phyloP scores from a whole-genome alignment of 805 yeast genomes.

The Wickerhamiella spandovensis region DNA sequence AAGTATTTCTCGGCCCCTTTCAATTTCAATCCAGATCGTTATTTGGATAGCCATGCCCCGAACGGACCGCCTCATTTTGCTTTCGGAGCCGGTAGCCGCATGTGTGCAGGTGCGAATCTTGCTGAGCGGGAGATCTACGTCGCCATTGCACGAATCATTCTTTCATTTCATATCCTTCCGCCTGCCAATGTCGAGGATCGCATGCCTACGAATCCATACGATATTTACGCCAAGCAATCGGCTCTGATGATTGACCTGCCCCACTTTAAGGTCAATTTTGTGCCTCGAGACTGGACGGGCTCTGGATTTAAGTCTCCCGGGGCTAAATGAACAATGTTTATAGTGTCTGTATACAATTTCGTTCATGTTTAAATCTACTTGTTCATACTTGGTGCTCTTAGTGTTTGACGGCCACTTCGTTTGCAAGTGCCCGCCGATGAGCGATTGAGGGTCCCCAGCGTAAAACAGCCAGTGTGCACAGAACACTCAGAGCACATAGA shows the following conservation, averaged over 20 bases:
- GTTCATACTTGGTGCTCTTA: neutral
- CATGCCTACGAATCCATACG: slow-evolving; percentile 41
- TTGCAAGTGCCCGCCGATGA: neutral
- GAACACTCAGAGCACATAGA: slow-evolving; percentile 16
- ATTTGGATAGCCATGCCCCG: slow-evolving; percentile 11
- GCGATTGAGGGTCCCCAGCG: neutral
- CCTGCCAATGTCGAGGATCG: slow-evolving; percentile 25
- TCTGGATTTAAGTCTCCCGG: too few relatives aligned
- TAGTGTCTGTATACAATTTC: too few relatives aligned
- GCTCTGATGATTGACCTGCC: slow-evolving; percentile 54
- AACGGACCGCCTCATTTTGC: slow-evolving; percentile 34
- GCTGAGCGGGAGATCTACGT: slow-evolving; percentile 56
- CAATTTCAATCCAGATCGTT: slow-evolving; percentile 23
- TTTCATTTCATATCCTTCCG: slow-evolving; percentile 38
- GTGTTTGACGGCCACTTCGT: neutral
- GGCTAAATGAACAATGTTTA: too few relatives aligned
- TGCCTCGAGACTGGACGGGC: neutral
- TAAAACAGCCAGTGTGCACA: slow-evolving; percentile 7
- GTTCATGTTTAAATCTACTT: neutral
- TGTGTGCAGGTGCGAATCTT: slow-evolving; percentile 56
- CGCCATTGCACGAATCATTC: slow-evolving; percentile 38
- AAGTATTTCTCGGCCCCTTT: slow-evolving; percentile 17
- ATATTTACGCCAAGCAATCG: slow-evolving; percentile 37
- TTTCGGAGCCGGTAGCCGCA: slow-evolving; percentile 55
- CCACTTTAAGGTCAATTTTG: slow-evolving; percentile 18